Conservation (phyloP, 202 grass and related monocot genomes). For the Musa balbisiana region DNA sequence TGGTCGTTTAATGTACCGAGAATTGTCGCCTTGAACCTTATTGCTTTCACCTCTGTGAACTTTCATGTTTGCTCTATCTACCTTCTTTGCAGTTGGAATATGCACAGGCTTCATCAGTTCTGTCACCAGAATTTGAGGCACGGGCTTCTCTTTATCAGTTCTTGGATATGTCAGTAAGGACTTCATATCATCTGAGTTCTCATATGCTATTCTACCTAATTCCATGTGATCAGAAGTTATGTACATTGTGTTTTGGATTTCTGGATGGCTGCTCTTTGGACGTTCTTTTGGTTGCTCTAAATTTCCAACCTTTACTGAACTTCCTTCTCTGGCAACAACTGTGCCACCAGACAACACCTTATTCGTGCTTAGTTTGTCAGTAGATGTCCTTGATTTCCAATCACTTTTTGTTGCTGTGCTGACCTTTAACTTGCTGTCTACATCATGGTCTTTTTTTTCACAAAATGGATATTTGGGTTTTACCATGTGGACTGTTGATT, state of each 20-base stretch:
- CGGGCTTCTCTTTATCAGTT: not conserved
- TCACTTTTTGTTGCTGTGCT: conserved; percentile 27
- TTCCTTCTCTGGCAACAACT: conserved; percentile 4
- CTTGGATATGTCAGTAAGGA: conserved; percentile 20
- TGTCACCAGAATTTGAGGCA: not conserved
- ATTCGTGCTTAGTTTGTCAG: conserved; percentile 23
- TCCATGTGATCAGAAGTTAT: conserved; percentile 16
- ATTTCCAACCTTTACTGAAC: conserved; percentile 22
- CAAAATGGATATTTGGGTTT: conserved; percentile 1
- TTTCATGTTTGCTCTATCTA: conserved; percentile 3
- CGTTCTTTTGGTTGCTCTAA: conserved; percentile 22
- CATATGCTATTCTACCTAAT: not conserved
- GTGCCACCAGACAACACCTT: conserved; percentile 12
- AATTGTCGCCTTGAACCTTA: not conserved
- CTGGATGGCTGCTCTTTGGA: conserved; percentile 25
- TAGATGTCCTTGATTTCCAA: conserved; percentile 37
- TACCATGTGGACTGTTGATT: not conserved
- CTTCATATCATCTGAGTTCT: conserved; percentile 25
- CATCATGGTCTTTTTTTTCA: not conserved
- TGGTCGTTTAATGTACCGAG: not conserved
- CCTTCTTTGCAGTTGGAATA: conserved; percentile 5
- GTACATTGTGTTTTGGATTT: conserved; percentile 22
- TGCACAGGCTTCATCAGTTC: not conserved
- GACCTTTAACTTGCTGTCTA: conserved; percentile 27
- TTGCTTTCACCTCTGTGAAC: conserved; percentile 13